Base-by-base conservation (phyloP, 345 rosid genomes). In the Populus davidiana region DNA sequence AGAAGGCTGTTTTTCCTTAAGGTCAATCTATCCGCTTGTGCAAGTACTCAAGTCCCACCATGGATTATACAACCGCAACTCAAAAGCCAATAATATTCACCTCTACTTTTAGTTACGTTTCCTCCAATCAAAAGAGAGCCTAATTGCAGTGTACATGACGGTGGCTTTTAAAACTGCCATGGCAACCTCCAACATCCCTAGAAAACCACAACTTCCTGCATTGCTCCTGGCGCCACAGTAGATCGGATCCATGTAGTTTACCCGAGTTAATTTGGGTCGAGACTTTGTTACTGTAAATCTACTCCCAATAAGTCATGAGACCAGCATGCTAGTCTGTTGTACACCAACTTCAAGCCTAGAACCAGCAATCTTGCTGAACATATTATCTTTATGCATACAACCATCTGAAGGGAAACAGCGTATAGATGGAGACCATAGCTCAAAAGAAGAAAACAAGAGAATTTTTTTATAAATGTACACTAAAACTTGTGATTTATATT, bases 401-500 rank as follows among this genome's bases (percentile, higher is more conserved):
- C 41, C 69, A 23, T 61, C 20, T 25, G 41, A 61, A 8, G 13
- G 65, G 75, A 62, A 31, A 39, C 54, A 61, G 11, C 23, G 29
- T 6, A 6, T 52, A 13, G 70, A 41, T 29, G 21, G 67, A 44
- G 70, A 64, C 17, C 44, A 31, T 33, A 44, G 69, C 70, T 23
- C 47, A 9, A 11, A 43, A 11, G 47, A 43, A 43, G 39, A 7
- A 38, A 38, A 6, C 39, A 6, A 38, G 39, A 7, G 39, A 38
- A 38, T 1, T 0, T 11, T 49, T n/a, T 5, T 2, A 18, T 13
- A 43, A 21, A 52, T 69, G n/a, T 23, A 33, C 70, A 63, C 47
- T 70, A 49, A 71, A 29, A 21, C 38, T 47, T 61, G 47, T 2
- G 47, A 0, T 43, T 56, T 69, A 81, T 65, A 85, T 86, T 72